These are phyloP conservation scores for Trichomonas tenax DNA, from an alignment of 208 protist species.

Conservation along the genomic window DNA sequence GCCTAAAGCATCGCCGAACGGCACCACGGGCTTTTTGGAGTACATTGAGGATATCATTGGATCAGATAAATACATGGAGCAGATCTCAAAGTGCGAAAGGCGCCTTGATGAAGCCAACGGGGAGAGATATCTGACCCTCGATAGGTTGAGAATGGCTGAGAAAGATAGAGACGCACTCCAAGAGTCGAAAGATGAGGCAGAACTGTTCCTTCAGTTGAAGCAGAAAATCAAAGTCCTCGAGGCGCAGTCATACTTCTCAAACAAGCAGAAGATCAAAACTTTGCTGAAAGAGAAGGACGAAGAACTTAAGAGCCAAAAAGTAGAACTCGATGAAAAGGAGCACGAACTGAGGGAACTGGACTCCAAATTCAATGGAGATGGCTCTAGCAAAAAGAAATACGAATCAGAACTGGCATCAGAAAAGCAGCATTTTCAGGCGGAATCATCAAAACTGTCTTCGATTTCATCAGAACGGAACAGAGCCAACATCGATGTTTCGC, in stretches of 20 bases:
- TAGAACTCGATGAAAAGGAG: background rate
- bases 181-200: slow-evolving; percentile 14
- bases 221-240: background rate
- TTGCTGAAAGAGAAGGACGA: background rate
- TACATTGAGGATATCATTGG: slow-evolving; percentile 99
- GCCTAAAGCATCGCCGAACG: slow-evolving; percentile 75
- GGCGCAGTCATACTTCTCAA: background rate
- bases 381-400: background rate
- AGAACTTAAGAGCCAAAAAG: background rate
- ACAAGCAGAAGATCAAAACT: background rate
- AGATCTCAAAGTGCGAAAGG: slow-evolving; percentile 63
- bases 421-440: background rate
- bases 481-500: background rate
- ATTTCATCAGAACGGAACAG: background rate
- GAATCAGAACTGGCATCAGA: background rate
- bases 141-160: slow-evolving; percentile 66
- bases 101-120: slow-evolving; percentile 70
- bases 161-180: slow-evolving; percentile 66
- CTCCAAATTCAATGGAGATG: background rate
- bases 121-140: slow-evolving; percentile 63
- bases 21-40: slow-evolving; percentile 91
- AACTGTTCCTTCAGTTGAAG: background rate
- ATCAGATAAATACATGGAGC: slow-evolving; percentile 60
- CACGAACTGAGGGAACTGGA: background rate
- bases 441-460: background rate